Evolutionary conservation across 2,329 filamentous ascomycete genomes (phyloP).

Genomic region (Arthrobotrys sphaeroides): DNA sequence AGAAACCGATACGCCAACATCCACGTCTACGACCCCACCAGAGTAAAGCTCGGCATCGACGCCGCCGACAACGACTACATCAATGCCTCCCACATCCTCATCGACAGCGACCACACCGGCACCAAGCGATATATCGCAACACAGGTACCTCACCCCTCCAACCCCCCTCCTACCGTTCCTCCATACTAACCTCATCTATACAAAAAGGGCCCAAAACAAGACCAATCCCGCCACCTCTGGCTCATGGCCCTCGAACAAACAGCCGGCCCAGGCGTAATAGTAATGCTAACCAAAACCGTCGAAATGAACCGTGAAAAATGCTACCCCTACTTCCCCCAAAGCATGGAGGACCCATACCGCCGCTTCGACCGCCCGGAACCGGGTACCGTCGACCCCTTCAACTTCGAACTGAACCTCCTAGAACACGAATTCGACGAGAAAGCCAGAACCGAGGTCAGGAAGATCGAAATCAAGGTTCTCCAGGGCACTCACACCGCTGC

Average conservation of each 20-base stretch:
- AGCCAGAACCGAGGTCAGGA: constrained; percentile 75
- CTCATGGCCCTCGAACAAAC: constrained; percentile 91
- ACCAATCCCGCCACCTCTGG: constrained; percentile 84
- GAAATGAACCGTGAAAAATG: constrained; percentile 84
- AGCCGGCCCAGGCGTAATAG: constrained; percentile 78
- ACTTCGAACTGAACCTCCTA: constrained; percentile 72
- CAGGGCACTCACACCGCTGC: constrained; percentile 61
- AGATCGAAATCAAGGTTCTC: constrained; percentile 70
- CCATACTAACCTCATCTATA: neutral
- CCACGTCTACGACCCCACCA: constrained; percentile 86
- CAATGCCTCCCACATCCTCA: constrained; percentile 77
- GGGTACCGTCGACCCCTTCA: constrained; percentile 34
- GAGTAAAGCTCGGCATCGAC: constrained; percentile 81
- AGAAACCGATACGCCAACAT: constrained; percentile 84
- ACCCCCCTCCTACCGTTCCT: neutral
- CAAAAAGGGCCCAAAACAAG: constrained; percentile 81
- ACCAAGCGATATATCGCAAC: constrained; percentile 82
- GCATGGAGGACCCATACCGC: constrained; percentile 66
- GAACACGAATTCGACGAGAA: constrained; percentile 67
- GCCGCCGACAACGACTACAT: constrained; percentile 79
- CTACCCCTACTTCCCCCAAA: constrained; percentile 82
- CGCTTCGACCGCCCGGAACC: constrained; percentile 67
- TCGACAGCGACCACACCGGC: constrained; percentile 67
- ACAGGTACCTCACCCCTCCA: constrained; percentile 65
- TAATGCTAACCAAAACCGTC: constrained; percentile 92